Percentiles rank a stretch among this genome's conserved stretches.
Conservation (phyloP, 352 stramenopile genomes). For the Phytophthora foliorum region DNA sequence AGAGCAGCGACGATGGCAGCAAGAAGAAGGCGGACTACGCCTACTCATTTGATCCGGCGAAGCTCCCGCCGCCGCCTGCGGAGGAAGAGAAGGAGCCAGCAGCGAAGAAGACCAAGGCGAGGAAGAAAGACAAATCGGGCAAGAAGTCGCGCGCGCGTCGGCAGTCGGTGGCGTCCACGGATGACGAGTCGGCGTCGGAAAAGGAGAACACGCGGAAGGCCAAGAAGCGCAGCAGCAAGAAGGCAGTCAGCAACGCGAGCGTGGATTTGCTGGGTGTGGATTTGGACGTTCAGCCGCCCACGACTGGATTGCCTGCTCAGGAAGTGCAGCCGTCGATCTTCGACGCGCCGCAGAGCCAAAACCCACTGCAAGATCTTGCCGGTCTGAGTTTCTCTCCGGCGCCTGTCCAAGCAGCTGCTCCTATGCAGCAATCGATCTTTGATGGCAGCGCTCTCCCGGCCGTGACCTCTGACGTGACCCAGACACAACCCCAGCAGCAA, state of each 20-base stretch:
- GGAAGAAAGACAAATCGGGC: constrained; percentile 36
- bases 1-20: constrained; percentile 39
- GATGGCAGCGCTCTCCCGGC: constrained; percentile 4
- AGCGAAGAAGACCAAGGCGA: constrained; percentile 27
- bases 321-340: constrained; percentile 51
- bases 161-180: constrained; percentile 53
- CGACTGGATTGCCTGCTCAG: constrained; percentile 18
- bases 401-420: constrained; percentile 19
- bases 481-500: constrained; percentile 23
- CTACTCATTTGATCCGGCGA: constrained; percentile 62
- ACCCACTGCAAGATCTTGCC: constrained; percentile 63
- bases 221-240: constrained; percentile 41
- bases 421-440: constrained; percentile 16
- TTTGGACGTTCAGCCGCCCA: constrained; percentile 37
- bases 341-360: constrained; percentile 41
- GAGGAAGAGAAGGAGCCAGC: constrained; percentile 37
- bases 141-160: constrained; percentile 45
- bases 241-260: constrained; percentile 31
- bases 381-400: constrained; percentile 56
- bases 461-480: constrained; percentile 4
- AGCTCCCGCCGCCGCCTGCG: constrained; percentile 47
- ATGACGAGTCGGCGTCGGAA: constrained; percentile 44
- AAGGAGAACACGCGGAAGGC: constrained; percentile 53
- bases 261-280: constrained; percentile 67
- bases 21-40: constrained; percentile 50